These are phyloP conservation scores for Endothia cerciana DNA, from an alignment of 2,329 filamentous ascomycete species.

Conservation along the genomic window DNA sequence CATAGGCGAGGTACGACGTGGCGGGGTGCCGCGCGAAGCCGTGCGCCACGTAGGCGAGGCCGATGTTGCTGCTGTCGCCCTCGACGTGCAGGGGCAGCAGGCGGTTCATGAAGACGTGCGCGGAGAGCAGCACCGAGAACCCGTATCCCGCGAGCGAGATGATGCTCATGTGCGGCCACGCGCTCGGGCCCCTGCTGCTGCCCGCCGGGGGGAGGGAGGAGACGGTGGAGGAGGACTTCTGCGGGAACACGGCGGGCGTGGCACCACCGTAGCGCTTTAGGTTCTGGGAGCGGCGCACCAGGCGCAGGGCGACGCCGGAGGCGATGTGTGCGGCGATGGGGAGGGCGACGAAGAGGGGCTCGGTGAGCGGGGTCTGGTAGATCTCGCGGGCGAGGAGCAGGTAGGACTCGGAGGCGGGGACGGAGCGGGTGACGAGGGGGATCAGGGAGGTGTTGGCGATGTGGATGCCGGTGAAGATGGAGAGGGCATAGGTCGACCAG, in stretches of 20 bases:
- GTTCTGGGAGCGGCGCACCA: constrained; percentile 74
- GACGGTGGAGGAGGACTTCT: constrained; percentile 38
- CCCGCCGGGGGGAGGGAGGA: constrained; percentile 39
- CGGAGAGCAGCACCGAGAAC: constrained; percentile 65
- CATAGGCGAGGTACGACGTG: constrained; percentile 71
- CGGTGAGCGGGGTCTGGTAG: constrained; percentile 82
- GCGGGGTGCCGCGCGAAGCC: constrained; percentile 75
- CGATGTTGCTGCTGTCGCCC: constrained; percentile 84
- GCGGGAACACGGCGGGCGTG: constrained; percentile 54
- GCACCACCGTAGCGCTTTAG: constrained; percentile 75
- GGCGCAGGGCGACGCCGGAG: constrained; percentile 76
- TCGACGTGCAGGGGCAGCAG: constrained; percentile 75
- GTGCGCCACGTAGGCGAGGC: constrained; percentile 81
- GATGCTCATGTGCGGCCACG: constrained; percentile 73
- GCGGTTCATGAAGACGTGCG: constrained; percentile 78
- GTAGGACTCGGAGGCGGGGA: constrained; percentile 78
- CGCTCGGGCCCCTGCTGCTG: constrained; percentile 30
- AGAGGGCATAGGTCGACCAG: constrained; percentile 87
- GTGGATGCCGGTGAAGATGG: constrained; percentile 76
- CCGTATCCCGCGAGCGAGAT: constrained; percentile 75
- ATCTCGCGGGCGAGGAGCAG: constrained; percentile 89
- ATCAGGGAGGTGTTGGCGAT: constrained; percentile 81
- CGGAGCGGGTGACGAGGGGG: constrained; percentile 73
- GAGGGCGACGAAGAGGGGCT: constrained; percentile 77
- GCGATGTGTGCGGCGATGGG: constrained; percentile 77